Base-by-base conservation (phyloP, 2,329 filamentous ascomycete genomes). In the Beauveria brongniartii region DNA sequence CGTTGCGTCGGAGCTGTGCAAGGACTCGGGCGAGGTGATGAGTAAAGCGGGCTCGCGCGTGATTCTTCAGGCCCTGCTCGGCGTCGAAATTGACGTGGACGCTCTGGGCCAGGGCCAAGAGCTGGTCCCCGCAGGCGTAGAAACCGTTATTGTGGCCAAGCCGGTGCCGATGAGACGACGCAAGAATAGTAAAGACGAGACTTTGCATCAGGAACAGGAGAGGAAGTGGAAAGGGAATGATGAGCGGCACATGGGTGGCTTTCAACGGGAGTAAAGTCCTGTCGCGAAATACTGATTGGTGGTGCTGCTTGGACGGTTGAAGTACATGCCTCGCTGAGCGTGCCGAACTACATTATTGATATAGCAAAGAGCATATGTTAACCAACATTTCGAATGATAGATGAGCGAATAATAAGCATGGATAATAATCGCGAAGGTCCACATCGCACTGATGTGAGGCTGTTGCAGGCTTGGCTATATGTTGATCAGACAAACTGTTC, bases 21-120 rank as follows among this genome's bases (percentile, higher is more conserved):
- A 89, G 72, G 85, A 96, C 73, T 83, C 86, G 59, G 97, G 97
- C 70, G 84, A 90, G 69, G 92, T 97, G 10, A 94, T 97, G 88
- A 94, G 90, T 69, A 97, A 97, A 74, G 90, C 88, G 0, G 93
- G 93, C 0, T 88, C 89, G 8, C 85, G 84, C 61, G 92, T 97
- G 26, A 86, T 97, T 34, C 75, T 97, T 61, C 89, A 88, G 74
- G 85, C 82, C 64, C 71, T 97, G 59, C 72, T 97, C 57, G 87
- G 88, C 22, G 79, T 86, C 71, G 84, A 92, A 34, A 89, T 97
- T 61, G 90, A 96, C 72, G 75, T 95, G 4, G 91, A 96, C 44
- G 78, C 80, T n/a, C 73, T 97, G 69, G 92, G 92, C 0, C 94
- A 92, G 86, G 92, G 92, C 0, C 87, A 88, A 1, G 91, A 94